Evolutionary conservation across 2,329 filamentous ascomycete genomes (phyloP).

Genomic region (Cladosporium sphaerospermum): DNA sequence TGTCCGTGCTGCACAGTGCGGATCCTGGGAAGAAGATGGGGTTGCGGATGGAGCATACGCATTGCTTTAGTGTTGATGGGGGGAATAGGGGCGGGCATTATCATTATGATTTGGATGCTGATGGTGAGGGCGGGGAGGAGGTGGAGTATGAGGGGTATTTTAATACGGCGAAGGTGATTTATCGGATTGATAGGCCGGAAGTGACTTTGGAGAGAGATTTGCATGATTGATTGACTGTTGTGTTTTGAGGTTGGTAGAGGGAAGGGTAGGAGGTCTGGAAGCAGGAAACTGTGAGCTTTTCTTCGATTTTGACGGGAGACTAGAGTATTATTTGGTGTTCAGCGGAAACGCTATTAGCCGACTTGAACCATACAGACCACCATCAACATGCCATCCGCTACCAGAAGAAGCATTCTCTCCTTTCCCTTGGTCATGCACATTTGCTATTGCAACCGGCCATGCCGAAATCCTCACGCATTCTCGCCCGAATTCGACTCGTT

Average conservation of each 20-base stretch:
- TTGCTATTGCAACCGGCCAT: too few species aligned
- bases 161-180: slow-evolving; percentile 26
- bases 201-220: slow-evolving; percentile 22
- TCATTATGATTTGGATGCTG: slow-evolving; percentile 22
- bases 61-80: slow-evolving; percentile 25
- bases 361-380: too few species aligned
- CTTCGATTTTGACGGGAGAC: too few species aligned
- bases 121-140: slow-evolving; percentile 17
- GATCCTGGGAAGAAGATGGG: slow-evolving; percentile 24
- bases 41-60: slow-evolving; percentile 29
- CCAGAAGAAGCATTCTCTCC: too few species aligned
- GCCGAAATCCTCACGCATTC: too few species aligned
- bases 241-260: too few species aligned
- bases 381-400: too few species aligned
- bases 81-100: slow-evolving; percentile 26
- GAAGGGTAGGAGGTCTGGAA: too few species aligned
- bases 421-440: too few species aligned
- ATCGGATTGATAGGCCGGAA: slow-evolving; percentile 25
- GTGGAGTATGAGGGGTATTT: slow-evolving; percentile 30
- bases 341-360: too few species aligned
- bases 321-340: too few species aligned
- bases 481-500: not conserved
- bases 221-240: slow-evolving; percentile 10
- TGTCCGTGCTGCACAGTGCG: slow-evolving; percentile 25
- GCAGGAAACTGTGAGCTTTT: too few species aligned